These are phyloP conservation scores for Tylopilus felleus DNA, from an alignment of 768 basidiomycete species.

Conservation along the genomic window DNA sequence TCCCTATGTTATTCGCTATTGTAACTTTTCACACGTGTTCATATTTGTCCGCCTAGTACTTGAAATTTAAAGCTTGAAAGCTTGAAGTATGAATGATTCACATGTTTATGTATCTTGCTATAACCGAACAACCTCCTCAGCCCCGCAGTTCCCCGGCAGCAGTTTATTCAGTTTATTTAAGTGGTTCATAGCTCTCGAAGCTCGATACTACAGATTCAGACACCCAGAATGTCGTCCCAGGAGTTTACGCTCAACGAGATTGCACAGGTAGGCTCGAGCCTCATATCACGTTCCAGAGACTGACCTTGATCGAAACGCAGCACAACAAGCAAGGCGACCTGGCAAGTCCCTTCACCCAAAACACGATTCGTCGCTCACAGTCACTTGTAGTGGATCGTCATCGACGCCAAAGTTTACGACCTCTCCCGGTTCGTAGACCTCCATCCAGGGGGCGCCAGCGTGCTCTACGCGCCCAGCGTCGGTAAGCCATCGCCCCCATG, in stretches of 20 bases:
- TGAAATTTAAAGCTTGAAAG: background rate
- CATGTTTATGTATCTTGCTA: background rate
- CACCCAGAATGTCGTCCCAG: slow-evolving; percentile 20
- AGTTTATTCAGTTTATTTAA: too few relatives aligned
- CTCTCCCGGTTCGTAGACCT: slow-evolving; percentile 76
- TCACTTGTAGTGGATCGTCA: slow-evolving; percentile 64
- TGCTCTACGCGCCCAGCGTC: slow-evolving; percentile 62
- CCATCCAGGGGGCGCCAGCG: slow-evolving; percentile 81
- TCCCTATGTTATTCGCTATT: background rate
- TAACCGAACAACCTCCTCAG: too few relatives aligned
- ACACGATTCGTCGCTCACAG: background rate
- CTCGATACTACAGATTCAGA: background rate
- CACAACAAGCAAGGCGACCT: slow-evolving; percentile 86
- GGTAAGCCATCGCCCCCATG: slow-evolving; percentile 41
- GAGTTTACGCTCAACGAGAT: slow-evolving; percentile 60
- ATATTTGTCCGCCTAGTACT: background rate
- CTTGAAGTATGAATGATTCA: background rate
- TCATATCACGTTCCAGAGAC: background rate
- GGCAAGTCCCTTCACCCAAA: slow-evolving; percentile 37
- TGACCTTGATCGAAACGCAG: slow-evolving; percentile 37
- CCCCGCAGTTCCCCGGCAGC: background rate
- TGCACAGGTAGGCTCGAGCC: slow-evolving; percentile 47
- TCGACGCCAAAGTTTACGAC: slow-evolving; percentile 81
- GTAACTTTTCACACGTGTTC: background rate
- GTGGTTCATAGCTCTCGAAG: background rate